phyloP scores from a whole-genome alignment of 148 eudicot species.

The Silene uniflora region DNA sequence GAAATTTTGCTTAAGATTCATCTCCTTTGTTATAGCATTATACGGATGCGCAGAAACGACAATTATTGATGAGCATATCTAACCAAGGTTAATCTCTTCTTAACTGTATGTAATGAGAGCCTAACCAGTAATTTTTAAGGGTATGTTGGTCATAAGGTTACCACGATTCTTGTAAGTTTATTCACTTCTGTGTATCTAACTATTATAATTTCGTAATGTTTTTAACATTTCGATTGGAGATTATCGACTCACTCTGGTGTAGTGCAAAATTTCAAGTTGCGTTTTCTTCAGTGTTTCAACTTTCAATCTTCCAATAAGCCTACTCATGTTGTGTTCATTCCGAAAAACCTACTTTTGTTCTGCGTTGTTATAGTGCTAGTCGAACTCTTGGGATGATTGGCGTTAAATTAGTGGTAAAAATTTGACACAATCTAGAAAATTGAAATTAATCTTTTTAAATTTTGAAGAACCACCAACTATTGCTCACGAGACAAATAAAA shows the following conservation, averaged over 20 bases:
- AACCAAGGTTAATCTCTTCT: slow-evolving; percentile 3
- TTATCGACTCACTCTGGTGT: slow-evolving; percentile 2
- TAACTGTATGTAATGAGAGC: background rate
- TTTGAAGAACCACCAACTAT: too few species aligned
- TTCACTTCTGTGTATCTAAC: slow-evolving; percentile 7
- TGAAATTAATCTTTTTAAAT: too few species aligned
- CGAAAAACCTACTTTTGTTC: too few species aligned
- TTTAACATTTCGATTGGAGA: slow-evolving; percentile 6
- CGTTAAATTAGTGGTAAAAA: too few species aligned
- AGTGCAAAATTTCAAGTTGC: background rate
- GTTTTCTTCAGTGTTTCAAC: too few species aligned
- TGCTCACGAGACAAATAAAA: too few species aligned
- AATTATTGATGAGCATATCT: background rate
- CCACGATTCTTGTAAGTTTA: background rate
- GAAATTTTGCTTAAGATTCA: slow-evolving; percentile 15
- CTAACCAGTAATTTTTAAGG: background rate
- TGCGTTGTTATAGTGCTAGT: too few species aligned
- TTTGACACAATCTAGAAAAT: too few species aligned
- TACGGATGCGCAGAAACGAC: slow-evolving; percentile 18
- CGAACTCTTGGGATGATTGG: too few species aligned
- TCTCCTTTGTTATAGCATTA: background rate
- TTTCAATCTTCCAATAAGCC: too few species aligned
- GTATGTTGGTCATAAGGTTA: background rate
- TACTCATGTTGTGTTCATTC: too few species aligned
- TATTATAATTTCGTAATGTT: slow-evolving; percentile 10